Conservation (phyloP, 345 rosid species). For the Murraya paniculata region DNA sequence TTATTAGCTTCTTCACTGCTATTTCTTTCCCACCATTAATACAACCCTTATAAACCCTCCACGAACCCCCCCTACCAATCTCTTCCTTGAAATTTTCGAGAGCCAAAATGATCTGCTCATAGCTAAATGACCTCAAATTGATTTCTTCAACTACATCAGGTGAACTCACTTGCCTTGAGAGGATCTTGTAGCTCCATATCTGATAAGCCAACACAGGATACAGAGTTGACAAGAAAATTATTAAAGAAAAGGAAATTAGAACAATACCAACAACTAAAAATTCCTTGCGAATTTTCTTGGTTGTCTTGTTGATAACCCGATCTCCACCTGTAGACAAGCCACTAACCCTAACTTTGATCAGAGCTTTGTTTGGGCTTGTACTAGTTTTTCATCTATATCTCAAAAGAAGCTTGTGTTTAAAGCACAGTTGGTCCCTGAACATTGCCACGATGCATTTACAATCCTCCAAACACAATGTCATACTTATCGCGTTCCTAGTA, state of each 20-base stretch:
- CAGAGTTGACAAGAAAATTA: background rate
- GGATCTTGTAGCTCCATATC: background rate
- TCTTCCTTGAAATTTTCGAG: conserved; percentile 22
- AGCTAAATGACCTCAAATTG: conserved; percentile 9
- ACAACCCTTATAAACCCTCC: conserved; percentile 13
- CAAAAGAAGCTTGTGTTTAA: background rate
- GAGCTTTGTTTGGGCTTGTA: background rate
- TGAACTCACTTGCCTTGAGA: background rate
- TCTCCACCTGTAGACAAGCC: background rate
- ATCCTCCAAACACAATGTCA: background rate
- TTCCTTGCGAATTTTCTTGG: conserved; percentile 4
- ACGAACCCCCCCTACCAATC: conserved; percentile 16
- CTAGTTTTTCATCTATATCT: background rate
- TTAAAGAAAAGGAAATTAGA: conserved; percentile 2
- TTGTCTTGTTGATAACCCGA: background rate
- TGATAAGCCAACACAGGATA: background rate
- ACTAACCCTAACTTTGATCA: background rate
- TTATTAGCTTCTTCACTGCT: conserved; percentile 10
- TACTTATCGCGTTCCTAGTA: background rate
- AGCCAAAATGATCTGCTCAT: background rate
- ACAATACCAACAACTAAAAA: background rate
- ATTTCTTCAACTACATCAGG: background rate
- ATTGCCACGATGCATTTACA: background rate
- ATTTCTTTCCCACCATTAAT: background rate
- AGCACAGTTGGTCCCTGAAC: background rate